phyloP scores from a whole-genome alignment of 352 stramenopile genomes.

The Halophytophthora batemanensis region DNA sequence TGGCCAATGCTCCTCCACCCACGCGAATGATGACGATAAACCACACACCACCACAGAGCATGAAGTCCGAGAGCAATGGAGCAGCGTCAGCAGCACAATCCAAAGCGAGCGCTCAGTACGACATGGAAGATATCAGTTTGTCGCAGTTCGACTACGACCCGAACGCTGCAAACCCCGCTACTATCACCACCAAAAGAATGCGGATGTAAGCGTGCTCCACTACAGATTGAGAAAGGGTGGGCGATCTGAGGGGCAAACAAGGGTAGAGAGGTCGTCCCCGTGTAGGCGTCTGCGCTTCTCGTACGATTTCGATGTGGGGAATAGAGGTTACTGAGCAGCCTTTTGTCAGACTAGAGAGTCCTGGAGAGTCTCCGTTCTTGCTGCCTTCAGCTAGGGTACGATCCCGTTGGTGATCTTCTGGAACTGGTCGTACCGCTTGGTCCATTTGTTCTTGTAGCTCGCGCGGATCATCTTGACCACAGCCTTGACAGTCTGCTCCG shows the following conservation, averaged over 20 bases:
- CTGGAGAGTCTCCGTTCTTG: too few species aligned
- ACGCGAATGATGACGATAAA: slow-evolving; percentile 34
- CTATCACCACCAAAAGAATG: slow-evolving; percentile 38
- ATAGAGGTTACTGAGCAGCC: too few species aligned
- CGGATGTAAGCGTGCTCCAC: slow-evolving; percentile 19
- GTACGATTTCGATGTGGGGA: too few species aligned
- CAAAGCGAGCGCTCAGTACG: slow-evolving; percentile 35
- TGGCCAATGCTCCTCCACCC: slow-evolving; percentile 42
- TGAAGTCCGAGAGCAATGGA: slow-evolving; percentile 21
- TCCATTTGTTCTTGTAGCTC: slow-evolving; percentile 93
- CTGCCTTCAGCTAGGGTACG: slow-evolving; percentile 34
- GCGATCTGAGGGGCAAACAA: too few species aligned
- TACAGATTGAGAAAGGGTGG: too few species aligned
- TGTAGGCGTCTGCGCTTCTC: too few species aligned
- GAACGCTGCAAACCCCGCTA: slow-evolving; percentile 12
- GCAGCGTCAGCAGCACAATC: slow-evolving; percentile 7
- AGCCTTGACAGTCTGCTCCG: slow-evolving; percentile 63
- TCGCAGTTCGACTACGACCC: slow-evolving; percentile 87
- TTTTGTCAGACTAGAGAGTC: too few species aligned
- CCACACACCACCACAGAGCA: slow-evolving; percentile 11
- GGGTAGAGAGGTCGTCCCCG: too few species aligned
- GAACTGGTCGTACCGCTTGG: slow-evolving; percentile 93
- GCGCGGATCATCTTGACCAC: slow-evolving; percentile 88
- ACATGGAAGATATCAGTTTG: slow-evolving; percentile 79
- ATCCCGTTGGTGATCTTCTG: slow-evolving; percentile 91